Evolutionary conservation across 2,329 filamentous ascomycete genomes (phyloP), one percentile per base, ranked within the genome.

Genomic region (Harringtonia aguacate): DNA sequence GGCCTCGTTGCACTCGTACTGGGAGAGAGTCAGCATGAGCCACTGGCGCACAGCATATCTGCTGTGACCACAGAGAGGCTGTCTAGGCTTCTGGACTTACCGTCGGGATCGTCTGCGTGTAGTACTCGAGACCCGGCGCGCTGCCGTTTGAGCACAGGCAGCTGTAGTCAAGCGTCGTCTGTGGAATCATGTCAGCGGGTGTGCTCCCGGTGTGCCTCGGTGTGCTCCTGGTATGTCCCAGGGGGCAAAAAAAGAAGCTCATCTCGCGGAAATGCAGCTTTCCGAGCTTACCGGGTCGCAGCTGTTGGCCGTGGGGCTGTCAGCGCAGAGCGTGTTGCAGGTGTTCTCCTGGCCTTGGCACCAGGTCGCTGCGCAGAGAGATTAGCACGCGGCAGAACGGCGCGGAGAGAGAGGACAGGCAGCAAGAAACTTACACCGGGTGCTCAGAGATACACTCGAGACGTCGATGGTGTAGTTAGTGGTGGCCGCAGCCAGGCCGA

Each of bases 1-100:
- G 34, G 72, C 67, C 47, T 64, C 47, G 45, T 67, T 22, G 64
- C 75, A 79, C 54, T 75, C 67, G 54, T 71, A 75, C 66, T 69
- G 44, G 8, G 2, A 15, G 18, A 15, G 18, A 9, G 17, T 12
- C 9, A 27, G 24, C 24, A 24, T 2, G 13, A 15, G n/a, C n/a
- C n/a, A n/a, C n/a, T n/a, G n/a, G n/a, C 10, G 13, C 18, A 24
- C 17, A 14, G 27, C 13, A 13, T 4, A 27, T 14, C 21, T 38
- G 36, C 21, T n/a, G 36, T 13, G 21, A n/a, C 15, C 22, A 10
- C 15, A 17, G 21, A 27, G 13, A 30, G 29, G n/a, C n/a, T n/a
- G n/a, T n/a, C n/a, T n/a, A n/a, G n/a, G n/a, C n/a, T n/a, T n/a
- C n/a, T n/a, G n/a, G 6, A 52, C 61, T 50, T 53, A 64, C 61